phyloP scores from a whole-genome alignment of 306 rosid genomes.

The Citrullus amarus region DNA sequence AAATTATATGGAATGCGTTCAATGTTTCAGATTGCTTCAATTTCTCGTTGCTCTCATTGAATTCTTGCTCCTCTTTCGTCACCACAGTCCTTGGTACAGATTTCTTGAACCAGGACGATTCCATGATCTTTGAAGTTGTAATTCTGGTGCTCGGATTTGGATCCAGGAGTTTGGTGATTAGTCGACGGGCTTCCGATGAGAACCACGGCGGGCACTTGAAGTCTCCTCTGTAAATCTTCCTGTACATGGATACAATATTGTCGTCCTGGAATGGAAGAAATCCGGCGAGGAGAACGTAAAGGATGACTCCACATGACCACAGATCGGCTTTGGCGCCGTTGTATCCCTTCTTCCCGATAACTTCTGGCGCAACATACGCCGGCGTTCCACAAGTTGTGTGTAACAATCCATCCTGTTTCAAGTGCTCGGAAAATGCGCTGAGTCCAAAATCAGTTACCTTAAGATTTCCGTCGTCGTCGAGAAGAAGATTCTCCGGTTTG shows the following conservation, averaged over 20 bases:
- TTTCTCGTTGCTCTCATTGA: conserved; percentile 18
- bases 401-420: conserved; percentile 54
- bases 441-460: conserved; percentile 89
- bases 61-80: conserved; percentile 23
- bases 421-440: conserved; percentile 58
- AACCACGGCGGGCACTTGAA: conserved; percentile 96
- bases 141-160: conserved; percentile 64
- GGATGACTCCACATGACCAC: conserved; percentile 94
- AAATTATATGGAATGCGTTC: conserved; percentile 83
- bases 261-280: conserved; percentile 86
- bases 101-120: conserved; percentile 64
- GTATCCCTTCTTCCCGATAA: conserved; percentile 76
- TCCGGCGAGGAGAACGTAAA: conserved; percentile 83
- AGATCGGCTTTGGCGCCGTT: conserved; percentile 90
- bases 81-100: conserved; percentile 25
- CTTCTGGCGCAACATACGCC: conserved; percentile 92
- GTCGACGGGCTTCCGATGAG: conserved; percentile 49
- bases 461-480: conserved; percentile 62
- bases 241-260: conserved; percentile 65
- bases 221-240: conserved; percentile 76
- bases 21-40: conserved; percentile 34
- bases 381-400: conserved; percentile 96
- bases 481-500: conserved; percentile 52
- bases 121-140: conserved; percentile 49
- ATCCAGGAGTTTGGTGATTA: conserved; percentile 60